Evolutionary conservation across 495 filamentous ascomycete species (phyloP).

Genomic region (Oleoguttula mirabilis): DNA sequence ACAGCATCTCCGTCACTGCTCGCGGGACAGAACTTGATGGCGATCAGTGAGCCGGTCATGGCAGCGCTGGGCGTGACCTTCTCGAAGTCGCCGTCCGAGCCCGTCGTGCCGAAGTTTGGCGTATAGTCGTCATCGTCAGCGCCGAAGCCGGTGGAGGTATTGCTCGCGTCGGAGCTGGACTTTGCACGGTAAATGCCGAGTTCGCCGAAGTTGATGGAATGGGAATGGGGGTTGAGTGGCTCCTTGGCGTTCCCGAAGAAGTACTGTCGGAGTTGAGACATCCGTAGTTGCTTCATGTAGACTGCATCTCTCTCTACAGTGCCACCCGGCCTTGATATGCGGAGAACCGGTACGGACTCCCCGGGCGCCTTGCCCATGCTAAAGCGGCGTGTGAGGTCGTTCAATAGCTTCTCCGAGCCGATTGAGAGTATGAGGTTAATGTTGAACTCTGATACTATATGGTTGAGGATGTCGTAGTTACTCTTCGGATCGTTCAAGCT

Average conservation of each 20-base stretch:
- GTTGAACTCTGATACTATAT: constrained; percentile 73
- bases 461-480: constrained; percentile 58
- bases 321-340: constrained; percentile 76
- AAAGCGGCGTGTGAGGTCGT: constrained; percentile 64
- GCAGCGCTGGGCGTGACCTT: constrained; percentile 43
- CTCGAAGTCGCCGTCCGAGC: constrained; percentile 36
- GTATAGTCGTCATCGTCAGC: constrained; percentile 10
- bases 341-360: constrained; percentile 59
- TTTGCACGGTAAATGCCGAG: constrained; percentile 52
- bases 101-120: constrained; percentile 27
- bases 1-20: constrained; percentile 46
- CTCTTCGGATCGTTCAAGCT: constrained; percentile 49
- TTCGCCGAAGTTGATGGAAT: constrained; percentile 61
- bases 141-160: constrained; percentile 4
- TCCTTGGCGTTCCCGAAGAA: constrained; percentile 77
- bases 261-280: constrained; percentile 73
- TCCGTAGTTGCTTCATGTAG: constrained; percentile 58
- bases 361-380: constrained; percentile 45
- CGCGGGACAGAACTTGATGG: constrained; percentile 49
- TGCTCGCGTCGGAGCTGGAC: neutral
- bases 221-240: constrained; percentile 73
- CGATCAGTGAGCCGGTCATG: constrained; percentile 61
- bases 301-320: constrained; percentile 67
- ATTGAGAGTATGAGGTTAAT: constrained; percentile 57
- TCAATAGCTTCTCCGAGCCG: constrained; percentile 71